Base-by-base conservation (phyloP, 345 rosid species). In the Camelina sativa region DNA sequence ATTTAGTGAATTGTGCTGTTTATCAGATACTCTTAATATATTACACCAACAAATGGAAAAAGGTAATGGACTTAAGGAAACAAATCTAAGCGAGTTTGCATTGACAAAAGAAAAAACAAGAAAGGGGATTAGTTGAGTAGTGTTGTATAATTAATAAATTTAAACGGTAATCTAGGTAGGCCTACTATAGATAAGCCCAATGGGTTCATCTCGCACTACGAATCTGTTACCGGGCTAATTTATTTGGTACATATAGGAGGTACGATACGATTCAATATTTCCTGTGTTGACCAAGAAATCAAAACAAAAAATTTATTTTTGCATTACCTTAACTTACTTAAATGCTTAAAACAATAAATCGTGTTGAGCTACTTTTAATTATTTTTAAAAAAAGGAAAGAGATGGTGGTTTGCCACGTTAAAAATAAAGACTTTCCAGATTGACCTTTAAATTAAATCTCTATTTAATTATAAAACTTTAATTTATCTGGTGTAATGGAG, bases 381-480 rank as follows among this genome's bases (percentile, higher is more conserved):
- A 2, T 23, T 23, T 23, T 23, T 23, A 2, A 17, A 17, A 23
- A 23, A 23, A 23, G 3, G 25, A 23, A 2, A 23, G 23, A 71
- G 67, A 75, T 65, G 48, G 63, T 75, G 79, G 63, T 17, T 41
- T 19, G 73, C 52, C 73, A 75, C 62, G 16, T 59, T 13, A 23
- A 23, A 23, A 23, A 2, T 23, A 23, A 23, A 20, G 25, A 16
- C 46, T 44, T 51, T 74, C 37, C 2, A 17, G 35, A 25, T 17
- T 38, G 35, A 74, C 61, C 2, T 67, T 23, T 22, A 22, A 22
- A 22, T 57, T 11, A 25, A 46, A 58, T 58, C 15, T 9, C 1
- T n/a, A 23, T 9, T n/a, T 23, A 2, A 23, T 23, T 23, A 23
- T 2, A 23, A 23, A 23, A 23, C 3, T 23, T 23, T 23, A 23